Evolutionary conservation across 257 asterid species (phyloP).

Genomic region (Forsythia suspensa): DNA sequence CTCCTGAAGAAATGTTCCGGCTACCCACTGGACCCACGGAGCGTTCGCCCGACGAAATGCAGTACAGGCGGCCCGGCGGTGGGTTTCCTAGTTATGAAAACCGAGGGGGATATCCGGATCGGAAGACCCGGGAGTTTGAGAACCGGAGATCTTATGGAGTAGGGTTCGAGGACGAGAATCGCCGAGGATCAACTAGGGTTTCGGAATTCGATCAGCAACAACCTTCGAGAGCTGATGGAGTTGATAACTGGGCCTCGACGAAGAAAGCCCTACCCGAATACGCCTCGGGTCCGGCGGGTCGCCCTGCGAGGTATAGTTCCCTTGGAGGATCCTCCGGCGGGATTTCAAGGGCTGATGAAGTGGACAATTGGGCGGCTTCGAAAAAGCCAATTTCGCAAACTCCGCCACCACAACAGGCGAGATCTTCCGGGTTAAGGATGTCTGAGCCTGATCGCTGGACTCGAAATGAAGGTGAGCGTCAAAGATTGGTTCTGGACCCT

Average conservation of each 20-base stretch:
- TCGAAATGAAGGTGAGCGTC: slow-evolving; percentile 34
- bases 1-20: slow-evolving; percentile 68
- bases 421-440: slow-evolving; percentile 45
- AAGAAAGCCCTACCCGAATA: slow-evolving; percentile 58
- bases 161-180: slow-evolving; percentile 53
- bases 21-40: slow-evolving; percentile 94
- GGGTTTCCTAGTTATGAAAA: slow-evolving; percentile 79
- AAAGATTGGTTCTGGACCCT: slow-evolving; percentile 37
- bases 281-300: slow-evolving; percentile 32
- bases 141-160: slow-evolving; percentile 64
- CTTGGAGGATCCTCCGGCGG: slow-evolving; percentile 68
- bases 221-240: slow-evolving; percentile 87
- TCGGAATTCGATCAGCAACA: slow-evolving; percentile 55
- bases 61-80: slow-evolving; percentile 69
- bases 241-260: slow-evolving; percentile 78
- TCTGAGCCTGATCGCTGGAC: slow-evolving; percentile 55
- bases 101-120: slow-evolving; percentile 38
- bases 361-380: slow-evolving; percentile 72
- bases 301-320: slow-evolving; percentile 48
- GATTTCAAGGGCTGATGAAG: slow-evolving; percentile 83
- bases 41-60: slow-evolving; percentile 76
- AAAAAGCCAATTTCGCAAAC: slow-evolving; percentile 50
- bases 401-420: slow-evolving; percentile 34
- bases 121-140: slow-evolving; percentile 43
- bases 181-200: slow-evolving; percentile 59